Evolutionary conservation across 2,329 filamentous ascomycete species (phyloP).

Genomic region (Blastomyces silverae): DNA sequence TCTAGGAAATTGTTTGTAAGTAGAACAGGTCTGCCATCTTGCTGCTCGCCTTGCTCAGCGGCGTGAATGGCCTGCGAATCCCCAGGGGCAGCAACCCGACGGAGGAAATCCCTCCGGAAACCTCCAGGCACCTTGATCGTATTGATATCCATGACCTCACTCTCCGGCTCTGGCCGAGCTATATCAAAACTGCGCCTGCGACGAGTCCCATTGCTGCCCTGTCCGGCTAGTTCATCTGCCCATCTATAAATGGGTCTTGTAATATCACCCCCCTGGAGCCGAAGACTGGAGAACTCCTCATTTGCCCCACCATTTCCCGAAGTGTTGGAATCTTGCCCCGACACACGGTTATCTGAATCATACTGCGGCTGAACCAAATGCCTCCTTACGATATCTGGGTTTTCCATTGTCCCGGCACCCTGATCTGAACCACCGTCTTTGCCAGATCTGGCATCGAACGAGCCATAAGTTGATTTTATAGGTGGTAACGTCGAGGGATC

Average conservation of each 20-base stretch:
- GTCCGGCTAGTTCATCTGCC: constrained; percentile 78
- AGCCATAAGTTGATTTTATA: constrained; percentile 74
- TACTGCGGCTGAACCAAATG: constrained; percentile 71
- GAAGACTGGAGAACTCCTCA: constrained; percentile 91
- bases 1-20: constrained; percentile 93
- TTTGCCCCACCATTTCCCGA: constrained; percentile 39
- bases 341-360: constrained; percentile 31
- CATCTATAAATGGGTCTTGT: constrained; percentile 94
- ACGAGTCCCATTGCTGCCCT: constrained; percentile 46
- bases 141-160: constrained; percentile 75
- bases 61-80: constrained; percentile 37
- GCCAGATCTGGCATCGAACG: constrained; percentile 65
- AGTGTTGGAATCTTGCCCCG: constrained; percentile 21
- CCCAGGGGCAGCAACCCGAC: constrained; percentile 65
- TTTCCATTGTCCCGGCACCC: constrained; percentile 63
- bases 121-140: constrained; percentile 90
- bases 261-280: constrained; percentile 88
- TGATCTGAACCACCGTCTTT: constrained; percentile 40
- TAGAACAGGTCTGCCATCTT: constrained; percentile 51
- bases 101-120: constrained; percentile 83
- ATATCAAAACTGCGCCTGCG: constrained; percentile 85
- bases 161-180: constrained; percentile 68
- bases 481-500: constrained; percentile 48
- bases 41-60: constrained; percentile 34
- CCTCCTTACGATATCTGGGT: constrained; percentile 82